Percentiles rank a stretch among this genome's conserved stretches.
These are phyloP conservation scores for Macrophomina tecta DNA, from an alignment of 2,329 filamentous ascomycete species.

Conservation along the genomic window DNA sequence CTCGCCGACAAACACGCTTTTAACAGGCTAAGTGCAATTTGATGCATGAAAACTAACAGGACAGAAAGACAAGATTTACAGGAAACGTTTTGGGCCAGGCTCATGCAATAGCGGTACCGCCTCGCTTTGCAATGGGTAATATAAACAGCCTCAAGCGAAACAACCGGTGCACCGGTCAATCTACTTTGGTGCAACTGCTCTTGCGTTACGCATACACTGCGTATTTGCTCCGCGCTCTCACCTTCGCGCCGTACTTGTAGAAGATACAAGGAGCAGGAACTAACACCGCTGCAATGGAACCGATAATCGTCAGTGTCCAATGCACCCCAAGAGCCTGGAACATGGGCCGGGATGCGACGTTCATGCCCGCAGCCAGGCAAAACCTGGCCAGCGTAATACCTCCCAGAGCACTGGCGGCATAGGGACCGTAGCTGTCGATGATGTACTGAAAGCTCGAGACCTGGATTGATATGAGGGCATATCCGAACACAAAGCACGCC, in stretches of 20 bases:
- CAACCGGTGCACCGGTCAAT: not conserved
- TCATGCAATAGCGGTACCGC: slow-evolving; percentile 6
- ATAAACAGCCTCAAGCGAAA: not conserved
- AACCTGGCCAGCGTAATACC: slow-evolving; percentile 41
- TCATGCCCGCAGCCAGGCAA: slow-evolving; percentile 48
- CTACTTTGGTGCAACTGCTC: not conserved
- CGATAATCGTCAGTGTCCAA: slow-evolving; percentile 51
- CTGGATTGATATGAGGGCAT: slow-evolving; percentile 55
- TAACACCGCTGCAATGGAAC: slow-evolving; percentile 42
- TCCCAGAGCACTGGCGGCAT: slow-evolving; percentile 51
- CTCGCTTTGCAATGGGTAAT: not conserved
- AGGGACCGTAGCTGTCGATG: slow-evolving; percentile 49
- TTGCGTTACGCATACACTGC: slow-evolving; percentile 7
- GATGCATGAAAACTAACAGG: not conserved
- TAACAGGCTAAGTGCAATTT: not conserved
- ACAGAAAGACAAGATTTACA: not conserved
- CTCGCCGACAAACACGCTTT: not conserved
- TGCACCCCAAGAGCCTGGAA: slow-evolving; percentile 49
- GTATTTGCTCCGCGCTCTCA: slow-evolving; percentile 22
- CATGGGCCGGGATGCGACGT: slow-evolving; percentile 48
- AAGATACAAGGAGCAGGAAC: slow-evolving; percentile 46
- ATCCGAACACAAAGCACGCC: slow-evolving; percentile 35
- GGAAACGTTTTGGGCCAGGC: not conserved
- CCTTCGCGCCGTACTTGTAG: slow-evolving; percentile 38
- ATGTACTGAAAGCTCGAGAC: slow-evolving; percentile 45